Conservation (phyloP, 2,329 filamentous ascomycete genomes). For the Sporothrix humicola region DNA sequence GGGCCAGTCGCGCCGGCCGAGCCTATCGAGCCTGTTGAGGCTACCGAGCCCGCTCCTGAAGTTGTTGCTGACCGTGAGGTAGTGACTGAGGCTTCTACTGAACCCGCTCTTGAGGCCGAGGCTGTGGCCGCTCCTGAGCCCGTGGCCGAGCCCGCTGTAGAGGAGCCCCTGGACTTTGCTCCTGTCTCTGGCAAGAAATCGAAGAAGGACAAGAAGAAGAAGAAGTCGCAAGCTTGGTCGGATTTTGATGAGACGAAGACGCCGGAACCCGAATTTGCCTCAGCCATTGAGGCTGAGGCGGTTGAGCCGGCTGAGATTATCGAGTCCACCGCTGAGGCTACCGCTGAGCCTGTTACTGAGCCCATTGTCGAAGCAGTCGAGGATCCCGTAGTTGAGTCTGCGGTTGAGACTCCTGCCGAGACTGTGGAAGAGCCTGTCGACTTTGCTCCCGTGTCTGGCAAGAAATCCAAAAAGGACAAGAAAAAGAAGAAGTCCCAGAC, state of each 20-base stretch:
- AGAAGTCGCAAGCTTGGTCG: slow-evolving; percentile 18
- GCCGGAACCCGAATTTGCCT: not conserved
- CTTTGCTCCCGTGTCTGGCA: not conserved
- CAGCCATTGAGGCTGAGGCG: not conserved
- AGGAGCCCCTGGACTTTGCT: not conserved
- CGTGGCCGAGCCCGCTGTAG: not conserved
- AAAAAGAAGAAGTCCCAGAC: slow-evolving; percentile 26
- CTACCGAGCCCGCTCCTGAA: not conserved
- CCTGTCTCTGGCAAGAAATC: slow-evolving; percentile 18
- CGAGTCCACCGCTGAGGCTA: not conserved
- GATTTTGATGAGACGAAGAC: slow-evolving; percentile 2
- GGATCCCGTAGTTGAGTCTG: not conserved
- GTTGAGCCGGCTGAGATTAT: not conserved
- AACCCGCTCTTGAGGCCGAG: not conserved
- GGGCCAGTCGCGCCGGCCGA: not conserved
- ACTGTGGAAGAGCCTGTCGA: not conserved
- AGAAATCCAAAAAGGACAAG: slow-evolving; percentile 33
- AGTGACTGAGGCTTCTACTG: not conserved
- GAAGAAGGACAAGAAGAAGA: slow-evolving; percentile 27
- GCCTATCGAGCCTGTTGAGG: not conserved
- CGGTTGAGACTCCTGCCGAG: not conserved
- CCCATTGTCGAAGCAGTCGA: not conserved
- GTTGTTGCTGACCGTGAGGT: not conserved
- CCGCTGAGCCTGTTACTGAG: not conserved
- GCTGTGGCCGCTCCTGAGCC: not conserved